Conservation (phyloP, 441 rosid genomes). For the Pelargonium australe region DNA sequence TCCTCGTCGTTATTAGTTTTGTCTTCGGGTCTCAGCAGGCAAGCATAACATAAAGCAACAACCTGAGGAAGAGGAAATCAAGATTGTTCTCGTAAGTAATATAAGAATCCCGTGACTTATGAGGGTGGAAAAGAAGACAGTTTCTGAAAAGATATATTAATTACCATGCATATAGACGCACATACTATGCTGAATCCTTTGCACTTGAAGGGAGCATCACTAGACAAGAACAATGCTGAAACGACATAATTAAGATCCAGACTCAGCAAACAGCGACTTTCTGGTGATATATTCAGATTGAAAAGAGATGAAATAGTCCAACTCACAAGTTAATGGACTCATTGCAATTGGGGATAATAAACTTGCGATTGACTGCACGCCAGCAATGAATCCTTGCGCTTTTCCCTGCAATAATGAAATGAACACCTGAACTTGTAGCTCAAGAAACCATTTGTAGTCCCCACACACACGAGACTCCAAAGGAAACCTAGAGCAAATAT, state of each 20-base stretch:
- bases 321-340: slow-evolving; percentile 27
- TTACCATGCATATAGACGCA: slow-evolving; percentile 5
- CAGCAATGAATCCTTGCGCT: slow-evolving; percentile 14
- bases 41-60: slow-evolving; percentile 18
- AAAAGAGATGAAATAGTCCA: not conserved
- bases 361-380: slow-evolving; percentile 21
- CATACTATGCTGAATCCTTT: slow-evolving; percentile 21
- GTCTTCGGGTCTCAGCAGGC: slow-evolving; percentile 18
- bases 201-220: slow-evolving; percentile 27
- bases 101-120: not conserved
- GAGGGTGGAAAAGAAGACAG: not conserved
- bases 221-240: slow-evolving; percentile 27
- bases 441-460: not conserved
- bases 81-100: not conserved
- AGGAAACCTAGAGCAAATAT: not conserved
- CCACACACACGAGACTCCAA: not conserved
- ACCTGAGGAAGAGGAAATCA: slow-evolving; percentile 18
- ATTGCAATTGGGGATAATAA: slow-evolving; percentile 26
- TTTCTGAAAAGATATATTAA: no score
- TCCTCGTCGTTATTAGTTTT: not conserved
- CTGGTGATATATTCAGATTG: not conserved
- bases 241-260: not conserved
- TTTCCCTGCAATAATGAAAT: slow-evolving; percentile 3
- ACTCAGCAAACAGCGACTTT: not conserved
- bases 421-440: not conserved